Evolutionary conservation across 192 early-diverging fungal species (phyloP), one percentile per base, ranked within the genome.

Genomic region (Powellomyces hirtus): DNA sequence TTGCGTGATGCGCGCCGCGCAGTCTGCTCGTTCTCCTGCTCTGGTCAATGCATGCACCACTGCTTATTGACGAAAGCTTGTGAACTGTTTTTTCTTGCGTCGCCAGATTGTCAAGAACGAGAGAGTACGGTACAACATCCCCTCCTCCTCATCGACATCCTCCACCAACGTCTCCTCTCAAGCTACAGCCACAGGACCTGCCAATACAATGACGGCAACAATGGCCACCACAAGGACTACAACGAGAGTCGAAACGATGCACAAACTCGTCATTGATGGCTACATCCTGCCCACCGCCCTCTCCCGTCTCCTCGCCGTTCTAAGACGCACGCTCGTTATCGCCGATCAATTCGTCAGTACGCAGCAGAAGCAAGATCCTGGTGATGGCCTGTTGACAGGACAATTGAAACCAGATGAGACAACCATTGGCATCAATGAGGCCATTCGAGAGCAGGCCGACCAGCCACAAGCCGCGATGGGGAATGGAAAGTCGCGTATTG

Each of bases 221-320:
- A n/a, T 38, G 14, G 51, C 33, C 22, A 16, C 33, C 1, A n/a
- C n/a, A n/a, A n/a, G n/a, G n/a, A 59, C 10, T 14, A 3, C 42
- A 49, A 49, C 6, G 1, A 14, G 24, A 22, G 38, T 63, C 10
- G 59, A 62, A 42, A 38, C 46, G 14, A 11, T 44, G 18, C 51
- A 71, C 46, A 71, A 59, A 30, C 59, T 71, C 13, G 34, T 40
- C 11, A 62, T 71, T 38, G 18, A 22, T 27, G 69, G 69, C 24
- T 53, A 59, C 61, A 52, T 71, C 1, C 37, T 71, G 5, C 69
- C 69, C n/a, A 56, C 52, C 37, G 5, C 30, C 29, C 40, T 64
- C 31, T 7, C 26, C 8, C 24, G 30, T 7, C 44, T 64, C 13
- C 7, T 64, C 8, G 20, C 40, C 0, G 31, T 34, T 3, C 26